Percentiles rank a stretch among this genome's conserved stretches.
Evolutionary conservation across 176 grass and related monocot species (phyloP).

Genomic region (Thinopyrum elongatum): DNA sequence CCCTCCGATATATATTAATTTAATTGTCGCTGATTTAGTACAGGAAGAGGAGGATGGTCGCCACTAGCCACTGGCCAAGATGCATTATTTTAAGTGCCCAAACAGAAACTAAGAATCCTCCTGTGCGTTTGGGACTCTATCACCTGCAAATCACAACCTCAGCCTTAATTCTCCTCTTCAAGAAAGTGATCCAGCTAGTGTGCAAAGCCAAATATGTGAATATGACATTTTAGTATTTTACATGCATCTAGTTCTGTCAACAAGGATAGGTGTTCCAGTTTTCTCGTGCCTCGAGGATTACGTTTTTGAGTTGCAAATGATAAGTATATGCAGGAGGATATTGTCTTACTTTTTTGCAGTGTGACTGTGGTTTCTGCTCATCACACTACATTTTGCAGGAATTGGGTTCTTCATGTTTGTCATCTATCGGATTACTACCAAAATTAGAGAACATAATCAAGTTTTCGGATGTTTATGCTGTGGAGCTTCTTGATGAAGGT

Average conservation of each 20-base stretch:
- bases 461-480: constrained; percentile 78
- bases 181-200: not conserved
- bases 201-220: not conserved
- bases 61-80: not conserved
- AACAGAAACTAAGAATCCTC: not conserved
- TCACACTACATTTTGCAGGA: constrained; percentile 40
- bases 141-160: not conserved
- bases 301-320: constrained; percentile 10
- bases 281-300: not conserved
- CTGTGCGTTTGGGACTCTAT: not conserved
- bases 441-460: constrained; percentile 50
- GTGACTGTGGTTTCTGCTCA: not conserved
- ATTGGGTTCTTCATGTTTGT: constrained; percentile 41
- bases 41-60: not conserved
- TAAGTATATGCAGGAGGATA: not conserved
- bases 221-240: constrained; percentile 4
- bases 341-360: not conserved
- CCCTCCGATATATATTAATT: no score
- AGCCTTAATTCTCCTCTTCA: not conserved
- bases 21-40: no score
- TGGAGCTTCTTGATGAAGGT: constrained; percentile 69
- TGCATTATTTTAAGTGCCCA: not conserved
- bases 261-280: not conserved
- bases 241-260: constrained; percentile 11
- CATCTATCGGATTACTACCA: constrained; percentile 43